Conservation (phyloP, 768 basidiomycete species). For the Termitomyces sp. region DNA sequence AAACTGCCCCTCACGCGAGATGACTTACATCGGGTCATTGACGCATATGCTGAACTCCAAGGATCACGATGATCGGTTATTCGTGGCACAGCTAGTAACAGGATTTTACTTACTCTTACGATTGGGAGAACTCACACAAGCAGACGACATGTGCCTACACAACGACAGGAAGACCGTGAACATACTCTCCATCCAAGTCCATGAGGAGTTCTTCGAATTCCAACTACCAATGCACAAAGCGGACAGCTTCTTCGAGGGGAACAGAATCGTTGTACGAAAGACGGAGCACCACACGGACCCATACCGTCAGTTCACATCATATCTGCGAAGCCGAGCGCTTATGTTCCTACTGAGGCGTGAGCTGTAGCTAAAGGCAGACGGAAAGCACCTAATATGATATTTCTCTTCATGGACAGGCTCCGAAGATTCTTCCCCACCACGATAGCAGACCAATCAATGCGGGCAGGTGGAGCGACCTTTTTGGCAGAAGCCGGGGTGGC, state of each 20-base stretch:
- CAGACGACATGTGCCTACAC: conserved; percentile 6
- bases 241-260: conserved; percentile 16
- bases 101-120: not conserved
- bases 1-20: conserved; percentile 19
- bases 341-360: conserved; percentile 1
- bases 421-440: conserved; percentile 1
- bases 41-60: not conserved
- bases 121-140: conserved; percentile 23
- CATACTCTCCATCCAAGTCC: not conserved
- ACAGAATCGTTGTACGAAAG: conserved; percentile 12
- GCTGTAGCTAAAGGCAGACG: conserved; percentile 19
- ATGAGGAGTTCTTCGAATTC: not conserved
- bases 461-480: conserved; percentile 32
- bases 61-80: not conserved
- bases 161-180: conserved; percentile 3
- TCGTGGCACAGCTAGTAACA: not conserved
- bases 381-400: too few species aligned
- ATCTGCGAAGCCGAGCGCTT: not conserved
- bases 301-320: not conserved
- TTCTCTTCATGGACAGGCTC: conserved; percentile 14
- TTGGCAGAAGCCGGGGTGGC: conserved; percentile 24
- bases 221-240: conserved; percentile 17
- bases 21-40: not conserved
- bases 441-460: conserved; percentile 33
- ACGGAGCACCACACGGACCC: not conserved